These are phyloP conservation scores for Nitzschia sp. DNA, from an alignment of 108 stramenopile genomes.

Conservation along the genomic window DNA sequence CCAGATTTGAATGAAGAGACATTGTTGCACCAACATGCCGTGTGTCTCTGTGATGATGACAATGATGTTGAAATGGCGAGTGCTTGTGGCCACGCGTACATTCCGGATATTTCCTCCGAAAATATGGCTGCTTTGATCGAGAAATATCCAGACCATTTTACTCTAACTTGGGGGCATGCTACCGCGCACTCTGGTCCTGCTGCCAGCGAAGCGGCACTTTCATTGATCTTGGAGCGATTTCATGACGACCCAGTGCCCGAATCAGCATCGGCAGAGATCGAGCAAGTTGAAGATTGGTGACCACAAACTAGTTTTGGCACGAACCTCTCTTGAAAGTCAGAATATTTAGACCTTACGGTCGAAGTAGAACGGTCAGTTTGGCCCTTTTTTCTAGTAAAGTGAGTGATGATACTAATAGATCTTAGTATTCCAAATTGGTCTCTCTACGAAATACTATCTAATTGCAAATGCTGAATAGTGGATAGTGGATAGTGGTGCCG, in stretches of 20 bases:
- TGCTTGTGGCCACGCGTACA: slow-evolving; percentile 65
- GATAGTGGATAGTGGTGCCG: too few species aligned
- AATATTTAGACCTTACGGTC: too few species aligned
- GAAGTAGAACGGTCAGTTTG: too few species aligned
- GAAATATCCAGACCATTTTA: slow-evolving; percentile 33
- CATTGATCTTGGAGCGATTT: not conserved
- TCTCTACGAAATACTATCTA: too few species aligned
- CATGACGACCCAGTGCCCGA: not conserved
- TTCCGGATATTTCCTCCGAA: slow-evolving; percentile 63
- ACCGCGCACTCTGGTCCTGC: not conserved
- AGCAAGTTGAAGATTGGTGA: too few species aligned
- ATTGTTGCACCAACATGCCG: slow-evolving; percentile 34
- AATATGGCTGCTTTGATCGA: slow-evolving; percentile 37
- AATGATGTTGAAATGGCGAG: slow-evolving; percentile 88
- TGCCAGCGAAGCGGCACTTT: slow-evolving; percentile 2
- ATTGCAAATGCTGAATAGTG: too few species aligned
- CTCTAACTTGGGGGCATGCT: not conserved
- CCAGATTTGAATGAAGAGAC: not conserved
- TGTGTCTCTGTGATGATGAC: slow-evolving; percentile 88
- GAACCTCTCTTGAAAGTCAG: too few species aligned
- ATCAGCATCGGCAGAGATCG: not conserved
- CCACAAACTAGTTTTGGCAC: too few species aligned
- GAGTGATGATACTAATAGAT: too few species aligned
- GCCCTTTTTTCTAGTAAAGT: too few species aligned
- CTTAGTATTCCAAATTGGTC: too few species aligned